Percentiles rank a stretch among this genome's conserved stretches.
Conservation (phyloP, 768 basidiomycete genomes). For the Boletus tomentosulus region DNA sequence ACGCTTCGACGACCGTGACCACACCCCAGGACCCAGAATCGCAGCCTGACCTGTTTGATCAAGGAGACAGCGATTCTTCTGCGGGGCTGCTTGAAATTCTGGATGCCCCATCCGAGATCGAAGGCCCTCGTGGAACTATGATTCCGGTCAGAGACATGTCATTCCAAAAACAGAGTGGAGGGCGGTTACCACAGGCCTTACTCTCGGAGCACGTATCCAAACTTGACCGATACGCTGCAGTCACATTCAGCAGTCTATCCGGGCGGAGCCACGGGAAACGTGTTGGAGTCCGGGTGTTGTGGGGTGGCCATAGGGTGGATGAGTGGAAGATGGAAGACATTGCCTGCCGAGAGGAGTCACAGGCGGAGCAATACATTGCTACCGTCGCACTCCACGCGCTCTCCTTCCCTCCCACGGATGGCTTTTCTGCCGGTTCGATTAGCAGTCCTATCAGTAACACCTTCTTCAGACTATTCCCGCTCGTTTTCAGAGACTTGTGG, state of each 20-base stretch:
- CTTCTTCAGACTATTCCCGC: conserved; percentile 76
- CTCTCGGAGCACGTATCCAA: conserved; percentile 67
- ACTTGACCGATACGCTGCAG: conserved; percentile 67
- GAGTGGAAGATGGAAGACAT: conserved; percentile 83
- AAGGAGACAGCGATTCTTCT: conserved; percentile 44
- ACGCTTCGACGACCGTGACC: neutral
- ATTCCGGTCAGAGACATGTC: conserved; percentile 66
- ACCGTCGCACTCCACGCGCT: conserved; percentile 81
- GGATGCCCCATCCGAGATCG: conserved; percentile 57
- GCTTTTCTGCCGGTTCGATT: conserved; percentile 55
- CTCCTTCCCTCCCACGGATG: conserved; percentile 57
- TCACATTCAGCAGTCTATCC: conserved; percentile 64
- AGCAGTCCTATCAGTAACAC: conserved; percentile 48
- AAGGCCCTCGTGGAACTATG: conserved; percentile 50
- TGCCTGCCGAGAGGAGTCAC: conserved; percentile 70
- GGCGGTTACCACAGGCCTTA: conserved; percentile 72
- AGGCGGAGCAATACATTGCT: conserved; percentile 90
- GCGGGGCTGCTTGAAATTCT: conserved; percentile 73
- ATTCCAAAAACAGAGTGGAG: conserved; percentile 79
- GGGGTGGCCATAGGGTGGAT: conserved; percentile 56
- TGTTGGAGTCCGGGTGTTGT: conserved; percentile 66
- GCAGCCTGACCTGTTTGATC: conserved; percentile 48
- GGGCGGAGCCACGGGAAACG: conserved; percentile 72
- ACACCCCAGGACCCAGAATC: neutral
- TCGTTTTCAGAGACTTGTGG: conserved; percentile 86